Base-by-base conservation (phyloP, 108 stramenopile genomes). In the Ochromonas danica region DNA sequence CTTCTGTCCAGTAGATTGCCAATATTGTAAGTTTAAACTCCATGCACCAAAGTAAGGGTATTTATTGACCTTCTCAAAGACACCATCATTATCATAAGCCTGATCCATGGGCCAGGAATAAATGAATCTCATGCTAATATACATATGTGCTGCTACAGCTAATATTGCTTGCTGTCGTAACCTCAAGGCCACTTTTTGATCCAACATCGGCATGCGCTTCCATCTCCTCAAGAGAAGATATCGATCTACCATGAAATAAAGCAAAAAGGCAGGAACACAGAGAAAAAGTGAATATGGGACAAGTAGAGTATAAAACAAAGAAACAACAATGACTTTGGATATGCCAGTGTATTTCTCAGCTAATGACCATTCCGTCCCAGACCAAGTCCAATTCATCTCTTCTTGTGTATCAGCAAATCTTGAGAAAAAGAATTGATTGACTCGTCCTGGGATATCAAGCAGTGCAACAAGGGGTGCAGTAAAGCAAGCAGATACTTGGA, bases 341-440 rank as follows among this genome's bases (percentile, higher is more conserved):
- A 88, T 71, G 80, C 84, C 86, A 25, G 87, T 87, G 82, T 88
- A 88, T 1, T 84, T 42, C 71, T 88, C 87, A n/a, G 87, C 87
- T 51, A 88, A 78, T 40, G 84, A 82, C 87, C 87, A 88, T 30
- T 84, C 42, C 30, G 79, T 61, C 6, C 83, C 87, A 61, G 39
- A 45, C 43, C 79, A 88, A 41, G 74, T 39, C 6, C 61, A 40
- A 63, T 88, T 87, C 82, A 87, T 82, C 42, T 82, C 81, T 22
- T 57, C 78, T 36, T 88, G 87, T 1, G 87, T 85, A 51, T 71
- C 78, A 39, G 43, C 42, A 40, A 27, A 28, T 1, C 78, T 80
- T 0, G 81, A 78, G n/a, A 85, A 25, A 10, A 87, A 27, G 27
- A 79, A 60, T 28, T 82, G 61, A 28, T 71, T 75, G 41, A 88